These are phyloP conservation scores for Colletotrichum tanaceti DNA, from an alignment of 2,329 filamentous ascomycete species.

Conservation along the genomic window DNA sequence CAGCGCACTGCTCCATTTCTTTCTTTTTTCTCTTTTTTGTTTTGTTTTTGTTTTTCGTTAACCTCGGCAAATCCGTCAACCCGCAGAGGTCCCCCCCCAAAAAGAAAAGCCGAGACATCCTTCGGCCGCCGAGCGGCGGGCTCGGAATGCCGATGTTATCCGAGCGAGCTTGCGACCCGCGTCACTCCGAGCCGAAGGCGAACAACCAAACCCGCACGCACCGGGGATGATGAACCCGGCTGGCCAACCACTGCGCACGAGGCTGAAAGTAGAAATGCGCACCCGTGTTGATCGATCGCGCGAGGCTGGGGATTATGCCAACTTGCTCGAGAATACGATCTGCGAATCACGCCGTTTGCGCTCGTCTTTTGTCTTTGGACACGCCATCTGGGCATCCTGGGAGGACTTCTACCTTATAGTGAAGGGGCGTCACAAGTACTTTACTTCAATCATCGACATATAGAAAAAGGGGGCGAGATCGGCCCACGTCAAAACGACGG, in stretches of 20 bases:
- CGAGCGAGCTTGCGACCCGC: conserved; percentile 9
- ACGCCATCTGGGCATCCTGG: background rate
- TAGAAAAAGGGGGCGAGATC: background rate
- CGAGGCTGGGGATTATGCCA: background rate
- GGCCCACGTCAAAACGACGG: conserved; percentile 9
- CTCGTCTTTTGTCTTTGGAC: background rate
- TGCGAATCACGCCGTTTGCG: background rate
- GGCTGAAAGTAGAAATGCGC: background rate
- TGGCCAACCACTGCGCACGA: background rate
- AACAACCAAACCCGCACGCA: background rate
- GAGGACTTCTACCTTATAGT: background rate
- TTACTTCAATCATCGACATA: background rate
- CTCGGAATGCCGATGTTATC: conserved; percentile 38
- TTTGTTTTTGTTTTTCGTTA: background rate
- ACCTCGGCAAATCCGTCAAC: conserved; percentile 17
- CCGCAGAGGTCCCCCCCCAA: background rate
- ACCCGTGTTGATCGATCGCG: background rate
- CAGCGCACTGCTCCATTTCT: background rate
- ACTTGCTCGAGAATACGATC: too few relatives aligned
- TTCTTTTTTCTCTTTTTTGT: too few relatives aligned
- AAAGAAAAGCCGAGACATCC: conserved; percentile 25
- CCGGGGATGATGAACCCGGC: background rate
- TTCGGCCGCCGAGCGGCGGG: conserved; percentile 29
- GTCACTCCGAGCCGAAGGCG: conserved; percentile 32
- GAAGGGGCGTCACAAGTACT: background rate